A percentile compares a stretch with the other conserved stretches of the same genome.
phyloP scores from a whole-genome alignment of 495 filamentous ascomycete genomes.

The Schizothecium vesticola region DNA sequence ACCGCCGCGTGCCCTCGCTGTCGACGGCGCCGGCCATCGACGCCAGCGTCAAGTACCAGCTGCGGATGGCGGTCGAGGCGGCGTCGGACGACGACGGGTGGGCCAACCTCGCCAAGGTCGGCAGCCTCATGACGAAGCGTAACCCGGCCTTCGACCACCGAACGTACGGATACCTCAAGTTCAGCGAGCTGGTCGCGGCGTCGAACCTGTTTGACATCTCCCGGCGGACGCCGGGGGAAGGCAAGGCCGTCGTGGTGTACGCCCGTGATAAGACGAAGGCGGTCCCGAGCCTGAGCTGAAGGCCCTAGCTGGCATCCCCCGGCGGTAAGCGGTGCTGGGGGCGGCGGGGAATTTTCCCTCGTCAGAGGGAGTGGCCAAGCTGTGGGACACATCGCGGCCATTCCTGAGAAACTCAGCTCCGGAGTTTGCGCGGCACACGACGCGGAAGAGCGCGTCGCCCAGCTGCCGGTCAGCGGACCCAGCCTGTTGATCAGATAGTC shows the following conservation, averaged over 20 bases:
- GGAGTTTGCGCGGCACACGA: not conserved
- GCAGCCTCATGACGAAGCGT: conserved; percentile 25
- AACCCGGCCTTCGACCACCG: conserved; percentile 18
- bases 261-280: conserved; percentile 1
- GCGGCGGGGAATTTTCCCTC: not conserved
- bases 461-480: not conserved
- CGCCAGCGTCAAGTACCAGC: not conserved
- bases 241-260: conserved; percentile 6
- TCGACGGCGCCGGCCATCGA: not conserved
- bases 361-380: not conserved
- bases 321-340: not conserved
- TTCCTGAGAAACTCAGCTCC: not conserved
- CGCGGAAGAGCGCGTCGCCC: not conserved
- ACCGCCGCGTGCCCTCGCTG: not conserved
- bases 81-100: conserved; percentile 14
- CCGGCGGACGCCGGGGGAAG: conserved; percentile 7
- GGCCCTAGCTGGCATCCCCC: not conserved
- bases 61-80: conserved; percentile 3
- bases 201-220: conserved; percentile 11
- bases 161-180: conserved; percentile 21
- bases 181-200: conserved; percentile 17
- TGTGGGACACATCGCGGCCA: not conserved
- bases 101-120: conserved; percentile 11
- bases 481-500: not conserved
- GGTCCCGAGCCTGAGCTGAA: not conserved